These are phyloP conservation scores for Kwoniella sp. DNA, from an alignment of 768 basidiomycete genomes.

Conservation along the genomic window DNA sequence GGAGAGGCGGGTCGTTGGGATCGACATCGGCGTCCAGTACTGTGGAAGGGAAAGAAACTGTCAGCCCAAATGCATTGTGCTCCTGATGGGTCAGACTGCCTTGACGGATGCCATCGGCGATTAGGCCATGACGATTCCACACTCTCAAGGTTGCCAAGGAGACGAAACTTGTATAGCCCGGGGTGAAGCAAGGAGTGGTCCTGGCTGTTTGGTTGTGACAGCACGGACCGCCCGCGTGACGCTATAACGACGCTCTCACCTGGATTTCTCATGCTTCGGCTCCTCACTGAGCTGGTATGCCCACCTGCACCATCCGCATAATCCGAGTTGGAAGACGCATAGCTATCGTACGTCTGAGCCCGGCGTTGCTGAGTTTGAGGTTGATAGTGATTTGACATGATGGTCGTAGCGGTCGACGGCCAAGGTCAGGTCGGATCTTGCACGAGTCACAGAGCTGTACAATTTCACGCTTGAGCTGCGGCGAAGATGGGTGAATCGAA, in stretches of 20 bases:
- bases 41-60: neutral
- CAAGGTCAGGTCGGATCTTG: no score
- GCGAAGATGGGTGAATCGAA: neutral
- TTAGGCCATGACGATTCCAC: no score
- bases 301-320: slow-evolving; percentile 19
- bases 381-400: neutral
- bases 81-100: no score
- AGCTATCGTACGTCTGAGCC: slow-evolving; percentile 43
- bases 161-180: no score
- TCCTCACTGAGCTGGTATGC: slow-evolving; percentile 25
- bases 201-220: no score
- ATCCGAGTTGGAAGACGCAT: slow-evolving; percentile 19
- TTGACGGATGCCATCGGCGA: no score
- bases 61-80: neutral
- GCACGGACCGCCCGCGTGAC: no score
- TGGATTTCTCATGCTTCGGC: slow-evolving; percentile 38
- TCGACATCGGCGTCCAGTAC: slow-evolving; percentile 15
- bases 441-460: neutral
- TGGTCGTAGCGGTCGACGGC: no score
- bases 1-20: slow-evolving; percentile 41
- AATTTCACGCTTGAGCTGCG: neutral
- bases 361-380: slow-evolving; percentile 26
- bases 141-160: no score
- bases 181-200: no score
- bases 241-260: slow-evolving; percentile 17